Percentiles rank a stretch among this genome's conserved stretches.
These are phyloP conservation scores for Candida hungchunana DNA, from an alignment of 805 yeast species.

Conservation along the genomic window DNA sequence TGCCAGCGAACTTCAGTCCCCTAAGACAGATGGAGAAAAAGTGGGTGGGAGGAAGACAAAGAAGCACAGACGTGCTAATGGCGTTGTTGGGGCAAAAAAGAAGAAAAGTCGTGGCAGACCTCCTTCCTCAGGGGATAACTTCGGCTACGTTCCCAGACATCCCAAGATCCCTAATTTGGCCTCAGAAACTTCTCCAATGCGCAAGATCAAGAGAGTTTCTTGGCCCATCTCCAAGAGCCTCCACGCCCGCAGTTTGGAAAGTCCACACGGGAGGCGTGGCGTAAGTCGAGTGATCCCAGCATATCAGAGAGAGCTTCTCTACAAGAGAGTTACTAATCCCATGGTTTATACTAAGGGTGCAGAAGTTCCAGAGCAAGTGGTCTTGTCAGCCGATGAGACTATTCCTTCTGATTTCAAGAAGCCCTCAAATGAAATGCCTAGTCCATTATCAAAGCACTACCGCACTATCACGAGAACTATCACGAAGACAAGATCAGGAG, in stretches of 20 bases:
- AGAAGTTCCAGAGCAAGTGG: slow-evolving; percentile 3
- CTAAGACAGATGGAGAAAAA: not conserved
- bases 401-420: too few relatives aligned
- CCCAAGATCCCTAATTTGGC: too few relatives aligned
- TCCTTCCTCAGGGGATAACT: slow-evolving; percentile 6
- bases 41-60: slow-evolving; percentile 1
- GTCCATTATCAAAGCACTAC: slow-evolving; percentile 1
- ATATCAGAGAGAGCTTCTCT: slow-evolving; percentile 1
- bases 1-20: not conserved
- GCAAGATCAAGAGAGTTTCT: not conserved
- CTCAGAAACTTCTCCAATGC: too few relatives aligned
- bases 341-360: slow-evolving; percentile 4
- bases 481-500: slow-evolving; percentile 1
- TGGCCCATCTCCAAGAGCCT: too few relatives aligned
- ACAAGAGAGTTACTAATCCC: not conserved
- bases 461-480: slow-evolving; percentile 8
- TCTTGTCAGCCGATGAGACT: too few relatives aligned
- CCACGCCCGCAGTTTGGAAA: too few relatives aligned
- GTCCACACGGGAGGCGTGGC: too few relatives aligned
- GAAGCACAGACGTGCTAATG: slow-evolving; percentile 8
- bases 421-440: too few relatives aligned
- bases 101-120: not conserved
- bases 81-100: slow-evolving; percentile 1
- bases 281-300: not conserved
- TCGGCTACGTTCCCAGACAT: slow-evolving; percentile 1